Percentiles rank a stretch among this genome's conserved stretches.
Evolutionary conservation across 768 basidiomycete species (phyloP).

Genomic region (Dioszegia hungarica): DNA sequence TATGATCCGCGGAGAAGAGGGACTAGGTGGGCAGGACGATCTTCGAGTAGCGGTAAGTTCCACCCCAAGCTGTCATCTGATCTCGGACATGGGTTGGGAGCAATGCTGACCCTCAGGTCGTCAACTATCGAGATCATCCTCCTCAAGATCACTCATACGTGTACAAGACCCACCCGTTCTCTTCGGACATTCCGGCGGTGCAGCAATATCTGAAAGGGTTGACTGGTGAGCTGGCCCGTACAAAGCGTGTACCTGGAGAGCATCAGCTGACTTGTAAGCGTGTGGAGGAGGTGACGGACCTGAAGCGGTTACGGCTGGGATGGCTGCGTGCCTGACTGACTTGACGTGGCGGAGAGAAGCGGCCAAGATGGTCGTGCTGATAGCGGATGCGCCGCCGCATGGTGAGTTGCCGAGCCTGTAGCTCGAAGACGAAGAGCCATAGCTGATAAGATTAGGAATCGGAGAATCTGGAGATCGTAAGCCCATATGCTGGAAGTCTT

Average conservation of each 20-base stretch:
- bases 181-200: conserved; percentile 81
- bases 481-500: conserved; percentile 27
- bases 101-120: too few species aligned
- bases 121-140: conserved; percentile 94
- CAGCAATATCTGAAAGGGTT: conserved; percentile 75
- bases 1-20: conserved; percentile 89
- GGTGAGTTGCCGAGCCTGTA: conserved; percentile 51
- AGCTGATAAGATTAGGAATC: conserved; percentile 51
- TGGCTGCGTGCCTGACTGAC: conserved; percentile 69
- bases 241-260: neutral
- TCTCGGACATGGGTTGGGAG: neutral
- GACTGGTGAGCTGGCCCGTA: conserved; percentile 29
- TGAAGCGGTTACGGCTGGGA: conserved; percentile 90
- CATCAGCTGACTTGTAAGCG: conserved; percentile 23
- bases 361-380: conserved; percentile 92
- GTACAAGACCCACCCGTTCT: conserved; percentile 89
- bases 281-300: conserved; percentile 67
- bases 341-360: conserved; percentile 87
- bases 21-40: conserved; percentile 79
- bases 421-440: neutral
- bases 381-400: conserved; percentile 96
- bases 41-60: conserved; percentile 63
- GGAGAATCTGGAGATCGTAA: conserved; percentile 93
- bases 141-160: conserved; percentile 96
- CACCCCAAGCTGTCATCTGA: neutral